phyloP scores from a whole-genome alignment of 352 stramenopile species.

The Globisporangium orthogonon region DNA sequence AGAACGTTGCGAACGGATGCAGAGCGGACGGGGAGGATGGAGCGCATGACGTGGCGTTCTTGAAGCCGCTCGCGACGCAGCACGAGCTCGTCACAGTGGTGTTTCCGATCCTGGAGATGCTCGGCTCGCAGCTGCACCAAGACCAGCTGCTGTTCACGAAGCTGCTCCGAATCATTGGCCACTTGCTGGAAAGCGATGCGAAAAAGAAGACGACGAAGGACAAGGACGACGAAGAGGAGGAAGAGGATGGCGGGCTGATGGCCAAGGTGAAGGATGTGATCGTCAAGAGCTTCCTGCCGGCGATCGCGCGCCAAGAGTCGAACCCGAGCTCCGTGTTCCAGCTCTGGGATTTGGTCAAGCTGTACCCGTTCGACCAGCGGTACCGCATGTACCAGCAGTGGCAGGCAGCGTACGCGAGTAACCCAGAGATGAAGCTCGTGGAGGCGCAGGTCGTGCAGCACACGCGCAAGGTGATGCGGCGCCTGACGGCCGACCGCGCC shows the following conservation, averaged over 20 bases:
- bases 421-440: conserved; percentile 53
- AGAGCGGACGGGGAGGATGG: neutral
- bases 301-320: conserved; percentile 66
- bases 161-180: conserved; percentile 55
- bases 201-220: conserved; percentile 15
- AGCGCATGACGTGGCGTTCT: neutral
- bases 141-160: conserved; percentile 74
- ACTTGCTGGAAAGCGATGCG: conserved; percentile 28
- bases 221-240: no score
- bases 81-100: conserved; percentile 44
- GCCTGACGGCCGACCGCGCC: conserved; percentile 73
- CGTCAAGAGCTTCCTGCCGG: conserved; percentile 59
- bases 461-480: conserved; percentile 73
- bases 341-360: conserved; percentile 81
- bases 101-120: conserved; percentile 54
- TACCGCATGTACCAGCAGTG: conserved; percentile 81
- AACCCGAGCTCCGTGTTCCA: conserved; percentile 72
- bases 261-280: conserved; percentile 45
- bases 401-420: conserved; percentile 54
- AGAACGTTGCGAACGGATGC: neutral
- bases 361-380: conserved; percentile 65
- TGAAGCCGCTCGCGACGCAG: conserved; percentile 19
- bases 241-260: conserved; percentile 8
- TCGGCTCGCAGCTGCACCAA: conserved; percentile 58
- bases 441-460: conserved; percentile 64